These are phyloP conservation scores for Hortiboletus campestris DNA, from an alignment of 768 basidiomycete species.

Conservation along the genomic window DNA sequence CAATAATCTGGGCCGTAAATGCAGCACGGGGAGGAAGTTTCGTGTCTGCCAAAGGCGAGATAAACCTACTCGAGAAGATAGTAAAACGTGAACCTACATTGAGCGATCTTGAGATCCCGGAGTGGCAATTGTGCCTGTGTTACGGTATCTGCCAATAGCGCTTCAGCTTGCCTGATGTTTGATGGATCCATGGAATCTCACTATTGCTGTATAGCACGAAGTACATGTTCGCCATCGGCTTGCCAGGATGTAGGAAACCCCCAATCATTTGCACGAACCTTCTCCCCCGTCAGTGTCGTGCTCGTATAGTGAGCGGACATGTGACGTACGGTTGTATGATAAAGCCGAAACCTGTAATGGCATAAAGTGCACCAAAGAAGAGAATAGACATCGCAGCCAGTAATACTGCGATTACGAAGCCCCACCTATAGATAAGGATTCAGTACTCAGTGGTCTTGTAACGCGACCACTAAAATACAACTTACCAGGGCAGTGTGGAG, in stretches of 20 bases:
- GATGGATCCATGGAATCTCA: constrained; percentile 18
- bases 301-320: not conserved
- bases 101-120: constrained; percentile 51
- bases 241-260: constrained; percentile 36
- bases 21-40: constrained; percentile 68
- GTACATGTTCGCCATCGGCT: constrained; percentile 45
- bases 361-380: constrained; percentile 53
- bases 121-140: constrained; percentile 51
- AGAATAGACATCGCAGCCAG: constrained; percentile 52
- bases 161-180: constrained; percentile 41
- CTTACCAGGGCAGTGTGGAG: constrained; percentile 53
- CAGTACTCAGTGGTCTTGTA: not conserved
- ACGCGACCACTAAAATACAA: not conserved
- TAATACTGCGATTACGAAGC: constrained; percentile 47
- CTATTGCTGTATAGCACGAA: constrained; percentile 47
- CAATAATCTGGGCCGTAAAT: constrained; percentile 57
- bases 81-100: constrained; percentile 13
- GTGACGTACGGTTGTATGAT: constrained; percentile 25
- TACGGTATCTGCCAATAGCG: constrained; percentile 43
- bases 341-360: constrained; percentile 41
- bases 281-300: not conserved
- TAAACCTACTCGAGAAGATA: constrained; percentile 38
- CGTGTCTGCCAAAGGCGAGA: constrained; percentile 34
- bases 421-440: constrained; percentile 35
- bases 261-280: constrained; percentile 39